These are phyloP conservation scores for Pseudogymnoascus sp. DNA, from an alignment of 2,329 filamentous ascomycete genomes.

Conservation along the genomic window DNA sequence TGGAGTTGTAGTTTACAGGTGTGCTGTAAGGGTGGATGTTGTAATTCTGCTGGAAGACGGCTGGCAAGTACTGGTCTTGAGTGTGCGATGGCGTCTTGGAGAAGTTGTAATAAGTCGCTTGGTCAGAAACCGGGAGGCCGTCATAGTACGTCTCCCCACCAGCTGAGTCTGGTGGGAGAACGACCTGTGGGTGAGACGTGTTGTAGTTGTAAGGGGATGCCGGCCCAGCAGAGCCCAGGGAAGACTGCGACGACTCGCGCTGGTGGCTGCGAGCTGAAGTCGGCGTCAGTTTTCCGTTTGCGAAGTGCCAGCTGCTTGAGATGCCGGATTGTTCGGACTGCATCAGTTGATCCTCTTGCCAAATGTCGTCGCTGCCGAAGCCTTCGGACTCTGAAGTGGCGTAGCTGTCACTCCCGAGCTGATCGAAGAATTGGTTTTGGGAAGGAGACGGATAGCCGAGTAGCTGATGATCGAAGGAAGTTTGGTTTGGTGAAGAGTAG, in stretches of 20 bases:
- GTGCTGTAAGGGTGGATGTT: slow-evolving; percentile 35
- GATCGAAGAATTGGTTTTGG: background rate
- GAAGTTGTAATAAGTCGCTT: slow-evolving; percentile 29
- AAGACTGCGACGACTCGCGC: slow-evolving; percentile 53
- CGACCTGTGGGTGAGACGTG: slow-evolving; percentile 48
- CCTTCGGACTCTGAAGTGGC: background rate
- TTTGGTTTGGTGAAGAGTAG: background rate
- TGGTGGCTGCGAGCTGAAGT: slow-evolving; percentile 36
- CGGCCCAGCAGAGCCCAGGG: slow-evolving; percentile 50
- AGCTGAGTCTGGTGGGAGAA: slow-evolving; percentile 33
- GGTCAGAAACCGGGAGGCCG: slow-evolving; percentile 30
- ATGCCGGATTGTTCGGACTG: slow-evolving; percentile 20
- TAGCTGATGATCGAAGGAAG: background rate
- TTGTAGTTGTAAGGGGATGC: slow-evolving; percentile 48
- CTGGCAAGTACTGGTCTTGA: slow-evolving; percentile 23
- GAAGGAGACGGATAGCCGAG: background rate
- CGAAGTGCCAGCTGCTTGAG: slow-evolving; percentile 19
- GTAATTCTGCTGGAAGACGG: slow-evolving; percentile 33
- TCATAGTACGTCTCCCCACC: slow-evolving; percentile 36
- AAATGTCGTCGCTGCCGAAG: slow-evolving; percentile 5
- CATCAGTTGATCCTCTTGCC: slow-evolving; percentile 19
- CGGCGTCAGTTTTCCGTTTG: slow-evolving; percentile 28
- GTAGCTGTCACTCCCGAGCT: background rate
- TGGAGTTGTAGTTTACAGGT: slow-evolving; percentile 14
- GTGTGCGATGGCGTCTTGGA: slow-evolving; percentile 28